These are phyloP conservation scores for Nectriaceae sp. DNA, from an alignment of 2,329 filamentous ascomycete genomes.

Conservation along the genomic window DNA sequence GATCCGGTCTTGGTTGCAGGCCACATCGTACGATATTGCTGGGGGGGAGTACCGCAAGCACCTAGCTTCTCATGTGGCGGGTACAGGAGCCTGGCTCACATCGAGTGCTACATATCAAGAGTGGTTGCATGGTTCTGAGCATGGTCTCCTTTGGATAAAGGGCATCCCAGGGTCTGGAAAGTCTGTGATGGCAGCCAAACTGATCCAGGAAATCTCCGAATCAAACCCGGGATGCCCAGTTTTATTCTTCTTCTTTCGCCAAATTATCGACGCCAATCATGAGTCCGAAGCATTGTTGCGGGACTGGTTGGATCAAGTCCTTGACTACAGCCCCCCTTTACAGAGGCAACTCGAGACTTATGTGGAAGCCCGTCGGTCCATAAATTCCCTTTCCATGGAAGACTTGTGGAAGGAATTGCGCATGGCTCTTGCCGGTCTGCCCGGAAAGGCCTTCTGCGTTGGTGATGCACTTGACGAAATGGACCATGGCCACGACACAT, in stretches of 20 bases:
- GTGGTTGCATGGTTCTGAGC: constrained; percentile 3
- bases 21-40: constrained; percentile 3
- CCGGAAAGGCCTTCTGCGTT: constrained; percentile 36
- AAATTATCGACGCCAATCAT: constrained; percentile 40
- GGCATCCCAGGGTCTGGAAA: constrained; percentile 42
- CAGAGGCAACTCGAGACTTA: constrained; percentile 23
- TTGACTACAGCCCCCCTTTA: constrained; percentile 32
- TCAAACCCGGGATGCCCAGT: constrained; percentile 22
- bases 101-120: constrained; percentile 1
- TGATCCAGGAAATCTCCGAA: constrained; percentile 18
- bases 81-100: constrained; percentile 7
- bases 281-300: constrained; percentile 29
- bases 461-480: constrained; percentile 50
- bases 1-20: constrained; percentile 7
- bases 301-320: constrained; percentile 37
- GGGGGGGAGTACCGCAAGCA: constrained; percentile 11
- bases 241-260: constrained; percentile 41
- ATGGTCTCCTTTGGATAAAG: constrained; percentile 11
- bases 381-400: too few species aligned
- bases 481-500: constrained; percentile 33
- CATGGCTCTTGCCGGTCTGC: background rate
- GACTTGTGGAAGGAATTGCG: constrained; percentile 3
- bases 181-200: constrained; percentile 34
- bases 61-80: constrained; percentile 1
- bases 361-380: too few species aligned